A percentile compares a stretch with the other conserved stretches of the same genome.
Evolutionary conservation across 495 filamentous ascomycete species (phyloP).

Genomic region (Tuber brumale): DNA sequence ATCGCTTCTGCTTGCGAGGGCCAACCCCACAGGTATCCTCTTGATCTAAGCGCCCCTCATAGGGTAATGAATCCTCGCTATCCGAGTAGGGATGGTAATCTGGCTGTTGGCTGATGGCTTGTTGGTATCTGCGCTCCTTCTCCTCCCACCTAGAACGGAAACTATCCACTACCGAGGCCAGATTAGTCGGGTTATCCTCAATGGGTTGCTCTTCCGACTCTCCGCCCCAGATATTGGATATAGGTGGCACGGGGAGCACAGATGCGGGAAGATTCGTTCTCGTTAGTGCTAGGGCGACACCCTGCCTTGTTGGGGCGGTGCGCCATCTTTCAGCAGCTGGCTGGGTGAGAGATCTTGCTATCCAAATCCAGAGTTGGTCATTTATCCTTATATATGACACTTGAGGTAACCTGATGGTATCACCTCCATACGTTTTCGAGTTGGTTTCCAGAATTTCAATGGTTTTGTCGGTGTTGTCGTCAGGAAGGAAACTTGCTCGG

Average conservation of each 20-base stretch:
- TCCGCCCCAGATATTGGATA: not conserved
- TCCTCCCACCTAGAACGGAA: not conserved
- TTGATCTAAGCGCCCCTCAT: not conserved
- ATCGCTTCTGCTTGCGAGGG: not conserved
- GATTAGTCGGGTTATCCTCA: not conserved
- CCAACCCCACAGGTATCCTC: not conserved
- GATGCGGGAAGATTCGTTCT: not conserved
- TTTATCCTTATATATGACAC: constrained; percentile 1
- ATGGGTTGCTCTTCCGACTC: not conserved
- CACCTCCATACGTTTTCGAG: not conserved
- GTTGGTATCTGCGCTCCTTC: not conserved
- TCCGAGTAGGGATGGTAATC: not conserved
- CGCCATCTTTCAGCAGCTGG: not conserved
- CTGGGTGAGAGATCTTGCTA: not conserved
- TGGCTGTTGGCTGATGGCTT: not conserved
- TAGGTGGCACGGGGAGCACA: not conserved
- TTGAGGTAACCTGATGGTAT: not conserved
- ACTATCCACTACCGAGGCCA: not conserved
- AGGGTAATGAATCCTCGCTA: not conserved
- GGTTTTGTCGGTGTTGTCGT: not conserved
- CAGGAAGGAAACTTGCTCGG: not conserved
- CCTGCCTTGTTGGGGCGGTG: not conserved
- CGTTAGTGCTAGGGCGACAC: not conserved
- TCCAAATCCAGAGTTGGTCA: not conserved
- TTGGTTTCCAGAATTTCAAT: not conserved